phyloP scores from a whole-genome alignment of 257 asterid species.

The Primulina tabacum region DNA sequence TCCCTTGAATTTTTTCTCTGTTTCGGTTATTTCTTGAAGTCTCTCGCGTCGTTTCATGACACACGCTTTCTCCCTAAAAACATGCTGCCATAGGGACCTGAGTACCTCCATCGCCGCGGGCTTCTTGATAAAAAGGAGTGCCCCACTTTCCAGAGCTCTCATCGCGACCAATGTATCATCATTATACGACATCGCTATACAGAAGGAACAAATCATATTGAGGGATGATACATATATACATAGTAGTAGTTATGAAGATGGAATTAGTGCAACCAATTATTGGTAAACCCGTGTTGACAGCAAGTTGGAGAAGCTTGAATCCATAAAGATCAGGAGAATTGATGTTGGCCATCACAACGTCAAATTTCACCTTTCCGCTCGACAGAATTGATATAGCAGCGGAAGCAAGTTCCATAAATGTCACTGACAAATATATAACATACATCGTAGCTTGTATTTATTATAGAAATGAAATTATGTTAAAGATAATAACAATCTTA shows the following conservation, averaged over 20 bases:
- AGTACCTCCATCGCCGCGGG: background rate
- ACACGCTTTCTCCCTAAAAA: background rate
- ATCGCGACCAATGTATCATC: background rate
- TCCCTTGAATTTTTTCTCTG: background rate
- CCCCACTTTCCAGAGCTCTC: conserved; percentile 18
- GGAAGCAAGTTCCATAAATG: background rate
- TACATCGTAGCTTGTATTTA: no score
- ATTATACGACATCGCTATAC: conserved; percentile 9
- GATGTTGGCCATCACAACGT: conserved; percentile 15
- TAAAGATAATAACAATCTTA: no score
- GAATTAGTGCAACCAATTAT: background rate
- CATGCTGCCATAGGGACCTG: conserved; percentile 17
- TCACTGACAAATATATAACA: background rate
- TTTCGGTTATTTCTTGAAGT: background rate
- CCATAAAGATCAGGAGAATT: background rate
- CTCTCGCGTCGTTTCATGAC: background rate
- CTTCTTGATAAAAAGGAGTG: conserved; percentile 18
- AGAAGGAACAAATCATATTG: background rate
- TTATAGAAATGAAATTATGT: no score
- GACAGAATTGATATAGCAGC: conserved; percentile 16
- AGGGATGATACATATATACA: background rate
- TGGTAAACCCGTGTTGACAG: background rate
- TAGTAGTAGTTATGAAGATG: no score
- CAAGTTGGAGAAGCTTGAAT: background rate
- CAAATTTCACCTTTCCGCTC: background rate